Conservation (phyloP, 495 filamentous ascomycete genomes). For the Podospora appendiculata region DNA sequence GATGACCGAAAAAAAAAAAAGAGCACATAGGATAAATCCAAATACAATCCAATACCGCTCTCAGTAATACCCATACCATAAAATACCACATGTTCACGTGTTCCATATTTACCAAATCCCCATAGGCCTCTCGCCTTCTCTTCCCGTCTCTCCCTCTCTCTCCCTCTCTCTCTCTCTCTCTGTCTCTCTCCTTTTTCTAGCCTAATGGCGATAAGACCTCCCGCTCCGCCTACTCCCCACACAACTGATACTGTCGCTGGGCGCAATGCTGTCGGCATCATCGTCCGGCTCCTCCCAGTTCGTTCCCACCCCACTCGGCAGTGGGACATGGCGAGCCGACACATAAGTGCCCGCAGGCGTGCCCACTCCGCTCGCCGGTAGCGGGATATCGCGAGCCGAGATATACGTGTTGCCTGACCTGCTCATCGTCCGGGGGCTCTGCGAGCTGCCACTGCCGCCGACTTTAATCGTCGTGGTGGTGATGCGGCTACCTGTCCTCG, state of each 20-base stretch:
- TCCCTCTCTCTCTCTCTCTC: no score
- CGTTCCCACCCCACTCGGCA: constrained; percentile 39
- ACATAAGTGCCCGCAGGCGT: constrained; percentile 7
- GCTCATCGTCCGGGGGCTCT: constrained; percentile 2
- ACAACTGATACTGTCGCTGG: constrained; percentile 62
- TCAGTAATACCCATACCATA: no score
- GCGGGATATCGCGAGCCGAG: constrained; percentile 8
- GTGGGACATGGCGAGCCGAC: constrained; percentile 33
- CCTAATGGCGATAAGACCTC: constrained; percentile 8
- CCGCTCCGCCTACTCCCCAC: constrained; percentile 40
- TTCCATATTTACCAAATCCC: no score
- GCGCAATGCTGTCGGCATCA: constrained; percentile 42
- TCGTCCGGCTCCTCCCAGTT: constrained; percentile 14
- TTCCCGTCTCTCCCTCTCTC: no score
- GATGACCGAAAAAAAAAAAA: no score
- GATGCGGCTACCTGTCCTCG: constrained; percentile 21
- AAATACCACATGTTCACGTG: no score
- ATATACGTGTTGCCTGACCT: constrained; percentile 15
- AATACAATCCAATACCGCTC: no score
- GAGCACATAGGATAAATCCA: no score
- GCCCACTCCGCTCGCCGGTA: constrained; percentile 10
- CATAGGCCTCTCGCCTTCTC: no score
- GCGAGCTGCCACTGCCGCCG: constrained; percentile 1
- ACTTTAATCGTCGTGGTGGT: constrained; percentile 25
- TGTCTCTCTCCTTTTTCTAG: no score